These are phyloP conservation scores for Whalleya microplaca DNA, from an alignment of 2,329 filamentous ascomycete species.

Conservation along the genomic window DNA sequence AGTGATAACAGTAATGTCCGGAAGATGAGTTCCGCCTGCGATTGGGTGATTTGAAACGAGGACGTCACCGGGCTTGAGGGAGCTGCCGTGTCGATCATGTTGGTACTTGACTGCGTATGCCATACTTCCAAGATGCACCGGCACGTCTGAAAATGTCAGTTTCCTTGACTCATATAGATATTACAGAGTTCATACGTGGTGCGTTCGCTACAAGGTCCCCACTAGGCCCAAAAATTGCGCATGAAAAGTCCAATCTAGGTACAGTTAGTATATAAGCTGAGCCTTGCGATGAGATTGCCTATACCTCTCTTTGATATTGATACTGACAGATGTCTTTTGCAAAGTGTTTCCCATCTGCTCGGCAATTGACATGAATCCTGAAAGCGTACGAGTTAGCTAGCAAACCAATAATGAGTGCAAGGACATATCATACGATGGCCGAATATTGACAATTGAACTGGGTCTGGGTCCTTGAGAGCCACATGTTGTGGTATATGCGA, in stretches of 20 bases:
- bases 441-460: slow-evolving; percentile 14
- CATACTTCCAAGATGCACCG: slow-evolving; percentile 79
- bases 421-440: slow-evolving; percentile 8
- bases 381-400: not conserved
- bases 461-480: slow-evolving; percentile 9
- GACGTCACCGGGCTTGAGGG: slow-evolving; percentile 47
- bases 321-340: slow-evolving; percentile 78
- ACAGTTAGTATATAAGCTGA: not conserved
- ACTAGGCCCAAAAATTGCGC: slow-evolving; percentile 74
- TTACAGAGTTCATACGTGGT: slow-evolving; percentile 47
- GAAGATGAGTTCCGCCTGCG: slow-evolving; percentile 30
- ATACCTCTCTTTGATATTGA: slow-evolving; percentile 75
- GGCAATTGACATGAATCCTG: slow-evolving; percentile 57
- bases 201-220: slow-evolving; percentile 75
- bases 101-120: slow-evolving; percentile 73
- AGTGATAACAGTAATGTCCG: slow-evolving; percentile 28
- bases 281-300: not conserved
- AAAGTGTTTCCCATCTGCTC: slow-evolving; percentile 82
- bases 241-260: slow-evolving; percentile 70
- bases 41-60: slow-evolving; percentile 29
- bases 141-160: slow-evolving; percentile 52
- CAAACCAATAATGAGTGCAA: not conserved
- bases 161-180: not conserved
- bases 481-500: not conserved
- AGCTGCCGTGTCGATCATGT: slow-evolving; percentile 70